Evolutionary conservation across 805 yeast species (phyloP).

Genomic region (Wickerhamomyces tratensis): DNA sequence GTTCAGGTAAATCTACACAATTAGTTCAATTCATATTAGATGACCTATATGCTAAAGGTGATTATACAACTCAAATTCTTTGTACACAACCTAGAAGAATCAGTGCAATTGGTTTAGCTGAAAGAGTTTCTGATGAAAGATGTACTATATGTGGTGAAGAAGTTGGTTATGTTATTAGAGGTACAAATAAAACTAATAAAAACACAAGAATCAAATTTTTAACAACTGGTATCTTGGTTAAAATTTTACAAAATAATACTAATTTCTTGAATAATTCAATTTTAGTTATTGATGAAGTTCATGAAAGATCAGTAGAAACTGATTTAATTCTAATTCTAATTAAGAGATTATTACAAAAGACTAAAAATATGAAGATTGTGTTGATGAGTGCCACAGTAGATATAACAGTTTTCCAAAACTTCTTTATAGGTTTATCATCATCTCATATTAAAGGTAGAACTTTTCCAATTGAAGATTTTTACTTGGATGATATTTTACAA

Average conservation of each 20-base stretch:
- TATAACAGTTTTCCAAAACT: slow-evolving; percentile 51
- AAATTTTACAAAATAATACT: slow-evolving; percentile 59
- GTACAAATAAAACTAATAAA: slow-evolving; percentile 59
- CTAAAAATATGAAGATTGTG: slow-evolving; percentile 50
- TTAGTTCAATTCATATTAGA: slow-evolving; percentile 85
- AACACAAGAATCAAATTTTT: slow-evolving; percentile 75
- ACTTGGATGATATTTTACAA: slow-evolving; percentile 56
- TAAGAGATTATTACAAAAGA: slow-evolving; percentile 42
- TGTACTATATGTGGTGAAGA: slow-evolving; percentile 50
- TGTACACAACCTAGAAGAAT: slow-evolving; percentile 97
- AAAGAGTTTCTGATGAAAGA: slow-evolving; percentile 83
- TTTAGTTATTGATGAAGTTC: slow-evolving; percentile 91
- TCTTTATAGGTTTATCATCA: slow-evolving; percentile 52
- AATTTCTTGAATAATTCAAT: slow-evolving; percentile 44
- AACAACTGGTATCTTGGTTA: slow-evolving; percentile 84
- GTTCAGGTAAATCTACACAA: slow-evolving; percentile 96
- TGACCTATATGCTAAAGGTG: slow-evolving; percentile 35
- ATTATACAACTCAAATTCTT: slow-evolving; percentile 47
- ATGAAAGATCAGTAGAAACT: slow-evolving; percentile 86
- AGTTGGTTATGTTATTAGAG: slow-evolving; percentile 85
- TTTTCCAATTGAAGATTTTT: slow-evolving; percentile 76
- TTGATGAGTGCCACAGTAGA: slow-evolving; percentile 95
- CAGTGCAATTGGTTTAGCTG: slow-evolving; percentile 90
- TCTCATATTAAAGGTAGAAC: slow-evolving; percentile 90
- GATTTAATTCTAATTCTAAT: slow-evolving; percentile 76